Conservation (phyloP, 257 asterid genomes). For the Solanum habrochaites region DNA sequence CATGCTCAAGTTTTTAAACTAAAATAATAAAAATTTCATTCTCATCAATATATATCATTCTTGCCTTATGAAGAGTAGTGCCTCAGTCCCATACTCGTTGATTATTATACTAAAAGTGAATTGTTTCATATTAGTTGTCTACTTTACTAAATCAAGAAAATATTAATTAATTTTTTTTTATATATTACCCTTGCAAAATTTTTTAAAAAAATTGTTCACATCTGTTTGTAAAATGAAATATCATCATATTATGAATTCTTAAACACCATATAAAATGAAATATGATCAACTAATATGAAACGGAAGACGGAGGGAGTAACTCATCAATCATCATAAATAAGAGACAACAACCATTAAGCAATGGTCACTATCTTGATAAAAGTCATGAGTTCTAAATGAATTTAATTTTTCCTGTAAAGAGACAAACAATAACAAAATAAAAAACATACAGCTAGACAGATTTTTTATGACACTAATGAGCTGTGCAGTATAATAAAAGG, state of each 20-base stretch:
- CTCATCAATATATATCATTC: not conserved
- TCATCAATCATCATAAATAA: conserved; percentile 50
- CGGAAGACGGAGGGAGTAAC: not conserved
- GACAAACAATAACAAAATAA: not conserved
- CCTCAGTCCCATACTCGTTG: not conserved
- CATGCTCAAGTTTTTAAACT: not conserved
- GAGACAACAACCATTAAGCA: conserved; percentile 58
- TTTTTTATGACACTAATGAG: conserved; percentile 27
- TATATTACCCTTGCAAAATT: rapidly evolving
- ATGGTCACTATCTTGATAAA: conserved; percentile 44
- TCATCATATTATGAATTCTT: too few relatives aligned
- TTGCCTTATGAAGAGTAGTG: not conserved
- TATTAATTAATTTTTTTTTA: too few relatives aligned
- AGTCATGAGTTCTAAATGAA: conserved; percentile 6
- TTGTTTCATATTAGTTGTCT: not conserved
- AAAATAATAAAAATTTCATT: not conserved
- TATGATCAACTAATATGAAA: not conserved
- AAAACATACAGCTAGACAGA: conserved; percentile 34
- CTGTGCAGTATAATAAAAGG: conserved; percentile 43
- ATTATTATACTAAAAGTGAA: too few relatives aligned
- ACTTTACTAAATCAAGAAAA: rapidly evolving
- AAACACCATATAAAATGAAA: rapidly evolving
- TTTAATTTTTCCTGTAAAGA: conserved; percentile 2
- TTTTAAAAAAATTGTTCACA: too few relatives aligned
- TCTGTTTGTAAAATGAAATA: rapidly evolving